Base-by-base conservation (phyloP, 1,284 basidiomycete species). In the Marasmius oreades region DNA sequence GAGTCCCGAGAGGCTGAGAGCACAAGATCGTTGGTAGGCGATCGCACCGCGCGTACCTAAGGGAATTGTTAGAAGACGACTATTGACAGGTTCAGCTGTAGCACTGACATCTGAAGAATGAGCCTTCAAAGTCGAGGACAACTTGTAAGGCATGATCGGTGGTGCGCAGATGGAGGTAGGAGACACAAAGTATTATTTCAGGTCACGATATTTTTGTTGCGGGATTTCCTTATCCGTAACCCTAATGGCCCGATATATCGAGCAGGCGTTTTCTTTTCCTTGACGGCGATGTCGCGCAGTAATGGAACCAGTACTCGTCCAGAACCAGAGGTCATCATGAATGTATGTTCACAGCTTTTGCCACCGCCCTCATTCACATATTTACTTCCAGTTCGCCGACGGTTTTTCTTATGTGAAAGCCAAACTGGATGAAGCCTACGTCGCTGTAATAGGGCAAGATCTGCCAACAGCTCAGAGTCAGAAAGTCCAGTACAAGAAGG, bases 1-100 rank as follows among this genome's bases (percentile, higher is more conserved):
- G 90, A 81, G 77, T 98, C 95, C 66, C 95, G 85, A 33, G 94
- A 95, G 55, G 88, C 90, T 18, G 93, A 96, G 61, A 96, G 79
- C 59, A 97, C 77, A 60, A 91, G 77, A 63, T 85, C 76, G 70
- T 86, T 73, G 34, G 82, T 81, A 34, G 90, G 88, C 46, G 89
- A 82, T 55, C 73, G 79, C 58, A 93, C 76, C 28, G 82, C 88
- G 65, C 89, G 87, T 63, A 93, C 92, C 89, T 92, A 61, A 33
- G 64, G 60, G 59, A 58, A 59, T 61, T 59, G 55, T 55, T 61
- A 14, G 5, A 43, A 16, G n/a, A 20, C 16, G 53, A 22, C 55
- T 26, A 12, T 18, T 20, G 50, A 37, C 11, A 10, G 23, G 47
- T 3, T 26, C 4, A n/a, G 34, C 11, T 34, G 11, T 10, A 47